Evolutionary conservation across 176 grass and related monocot genomes (phyloP).

Genomic region (Raddia distichophylla): DNA sequence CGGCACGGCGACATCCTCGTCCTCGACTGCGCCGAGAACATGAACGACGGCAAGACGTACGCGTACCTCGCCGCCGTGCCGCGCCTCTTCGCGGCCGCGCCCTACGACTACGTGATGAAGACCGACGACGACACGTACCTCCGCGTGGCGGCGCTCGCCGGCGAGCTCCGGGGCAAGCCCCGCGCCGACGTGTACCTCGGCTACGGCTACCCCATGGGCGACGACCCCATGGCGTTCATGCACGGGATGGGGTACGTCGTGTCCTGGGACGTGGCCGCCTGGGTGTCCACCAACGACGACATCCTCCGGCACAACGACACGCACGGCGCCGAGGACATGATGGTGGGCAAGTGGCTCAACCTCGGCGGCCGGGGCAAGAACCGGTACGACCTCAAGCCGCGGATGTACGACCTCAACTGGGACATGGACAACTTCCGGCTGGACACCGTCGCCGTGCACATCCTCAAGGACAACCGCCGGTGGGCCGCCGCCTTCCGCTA

Average conservation of each 20-base stretch:
- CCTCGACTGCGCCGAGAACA: constrained; percentile 73
- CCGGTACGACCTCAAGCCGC: constrained; percentile 62
- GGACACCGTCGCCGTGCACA: constrained; percentile 81
- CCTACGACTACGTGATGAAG: constrained; percentile 83
- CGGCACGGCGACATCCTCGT: constrained; percentile 58
- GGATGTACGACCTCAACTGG: constrained; percentile 81
- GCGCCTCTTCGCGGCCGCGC: background rate
- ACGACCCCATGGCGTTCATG: constrained; percentile 65
- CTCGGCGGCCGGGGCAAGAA: constrained; percentile 53
- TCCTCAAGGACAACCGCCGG: constrained; percentile 56
- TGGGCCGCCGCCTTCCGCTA: constrained; percentile 64
- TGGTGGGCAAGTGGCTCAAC: constrained; percentile 68
- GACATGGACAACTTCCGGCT: constrained; percentile 52
- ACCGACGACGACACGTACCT: constrained; percentile 80
- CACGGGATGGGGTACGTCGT: constrained; percentile 86
- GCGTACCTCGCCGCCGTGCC: constrained; percentile 57
- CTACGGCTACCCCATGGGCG: constrained; percentile 57
- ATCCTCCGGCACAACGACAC: constrained; percentile 54
- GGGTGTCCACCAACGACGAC: constrained; percentile 50
- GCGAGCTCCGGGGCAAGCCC: constrained; percentile 40
- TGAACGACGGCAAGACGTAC: constrained; percentile 87
- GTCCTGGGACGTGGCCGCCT: constrained; percentile 71
- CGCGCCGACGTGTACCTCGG: constrained; percentile 69
- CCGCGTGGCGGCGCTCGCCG: constrained; percentile 36
- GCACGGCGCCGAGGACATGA: constrained; percentile 61